Conservation (phyloP, 1,139 yeast genomes). For the Suhomyces bribrorum region DNA sequence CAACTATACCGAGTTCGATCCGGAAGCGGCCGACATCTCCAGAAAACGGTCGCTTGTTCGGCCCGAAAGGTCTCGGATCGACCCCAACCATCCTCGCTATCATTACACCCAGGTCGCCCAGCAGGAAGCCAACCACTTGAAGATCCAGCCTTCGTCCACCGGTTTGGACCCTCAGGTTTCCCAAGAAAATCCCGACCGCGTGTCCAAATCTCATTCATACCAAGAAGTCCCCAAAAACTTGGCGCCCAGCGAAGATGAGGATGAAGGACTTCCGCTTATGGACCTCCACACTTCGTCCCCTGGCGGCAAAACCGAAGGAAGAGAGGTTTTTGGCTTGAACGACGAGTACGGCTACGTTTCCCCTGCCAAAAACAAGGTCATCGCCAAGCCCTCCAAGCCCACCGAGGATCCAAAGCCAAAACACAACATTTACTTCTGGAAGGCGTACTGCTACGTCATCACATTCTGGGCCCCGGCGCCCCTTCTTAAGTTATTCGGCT, state of each 20-base stretch:
- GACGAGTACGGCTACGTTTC: constrained; percentile 48
- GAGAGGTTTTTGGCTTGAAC: constrained; percentile 60
- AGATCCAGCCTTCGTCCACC: constrained; percentile 69
- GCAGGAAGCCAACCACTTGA: constrained; percentile 62
- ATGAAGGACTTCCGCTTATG: constrained; percentile 51
- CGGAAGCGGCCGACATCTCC: constrained; percentile 48
- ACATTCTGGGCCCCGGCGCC: constrained; percentile 95
- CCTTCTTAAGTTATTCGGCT: constrained; percentile 68
- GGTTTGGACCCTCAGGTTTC: constrained; percentile 62
- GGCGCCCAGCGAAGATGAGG: constrained; percentile 23
- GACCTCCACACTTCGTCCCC: constrained; percentile 27
- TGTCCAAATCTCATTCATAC: constrained; percentile 7
- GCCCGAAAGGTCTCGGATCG: constrained; percentile 75
- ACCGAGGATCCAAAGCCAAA: constrained; percentile 19
- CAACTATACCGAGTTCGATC: constrained; percentile 47
- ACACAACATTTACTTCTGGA: constrained; percentile 65
- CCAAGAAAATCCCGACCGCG: constrained; percentile 4
- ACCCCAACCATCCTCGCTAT: constrained; percentile 69
- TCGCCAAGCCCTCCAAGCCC: constrained; percentile 20
- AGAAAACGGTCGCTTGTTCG: constrained; percentile 72
- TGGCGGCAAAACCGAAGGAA: constrained; percentile 28
- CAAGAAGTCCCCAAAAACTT: neutral
- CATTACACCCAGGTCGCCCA: constrained; percentile 83
- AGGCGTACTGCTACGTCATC: constrained; percentile 70
- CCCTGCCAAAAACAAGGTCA: constrained; percentile 32